phyloP scores from a whole-genome alignment of 106 monocot genomes.

The Dioscorea dumetorum region DNA sequence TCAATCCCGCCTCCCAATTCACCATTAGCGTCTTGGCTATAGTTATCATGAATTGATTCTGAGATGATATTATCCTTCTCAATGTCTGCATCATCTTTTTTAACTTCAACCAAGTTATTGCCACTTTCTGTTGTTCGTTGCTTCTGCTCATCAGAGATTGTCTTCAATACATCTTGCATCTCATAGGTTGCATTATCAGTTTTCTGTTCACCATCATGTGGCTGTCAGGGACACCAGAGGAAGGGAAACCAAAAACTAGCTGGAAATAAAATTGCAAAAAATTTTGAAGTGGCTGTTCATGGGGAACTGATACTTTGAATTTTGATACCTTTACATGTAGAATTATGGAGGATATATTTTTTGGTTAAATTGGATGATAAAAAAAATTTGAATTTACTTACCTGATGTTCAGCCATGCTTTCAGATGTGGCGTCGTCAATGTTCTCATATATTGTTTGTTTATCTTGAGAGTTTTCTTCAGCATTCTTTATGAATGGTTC shows the following conservation, averaged over 20 bases:
- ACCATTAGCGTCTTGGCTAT: not conserved
- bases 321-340: not conserved
- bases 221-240: not conserved
- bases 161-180: too few species aligned
- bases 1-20: constrained; percentile 4
- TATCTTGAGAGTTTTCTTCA: not conserved
- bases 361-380: not conserved
- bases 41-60: not conserved
- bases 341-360: not conserved
- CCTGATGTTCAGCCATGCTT: not conserved
- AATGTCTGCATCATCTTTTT: not conserved
- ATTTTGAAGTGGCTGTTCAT: not conserved
- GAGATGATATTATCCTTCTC: not conserved
- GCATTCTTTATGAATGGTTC: not conserved
- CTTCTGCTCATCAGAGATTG: not conserved
- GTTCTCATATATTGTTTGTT: not conserved
- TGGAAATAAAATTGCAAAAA: not conserved
- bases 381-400: not conserved
- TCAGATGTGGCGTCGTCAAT: not conserved
- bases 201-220: not conserved
- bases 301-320: not conserved
- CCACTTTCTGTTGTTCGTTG: not conserved
- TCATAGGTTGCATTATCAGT: not conserved
- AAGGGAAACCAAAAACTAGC: not conserved
- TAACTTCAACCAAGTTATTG: not conserved